Conservation (phyloP, 176 grass and related monocot genomes). For the Carex parvula region DNA sequence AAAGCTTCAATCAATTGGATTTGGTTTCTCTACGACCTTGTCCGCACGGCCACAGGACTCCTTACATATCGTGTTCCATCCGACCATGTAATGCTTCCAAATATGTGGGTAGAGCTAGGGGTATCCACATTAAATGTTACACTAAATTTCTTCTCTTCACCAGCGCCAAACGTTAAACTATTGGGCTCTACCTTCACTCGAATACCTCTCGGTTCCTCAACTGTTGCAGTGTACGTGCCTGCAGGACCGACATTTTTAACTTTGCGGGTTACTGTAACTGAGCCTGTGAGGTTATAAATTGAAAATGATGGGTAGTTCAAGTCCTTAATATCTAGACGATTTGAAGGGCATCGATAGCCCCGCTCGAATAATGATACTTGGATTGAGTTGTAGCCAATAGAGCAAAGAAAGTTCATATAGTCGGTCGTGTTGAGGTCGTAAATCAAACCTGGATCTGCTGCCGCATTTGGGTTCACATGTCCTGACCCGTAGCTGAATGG, state of each 20-base stretch:
- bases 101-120: slow-evolving; percentile 16
- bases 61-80: slow-evolving; percentile 52
- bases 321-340: slow-evolving; percentile 17
- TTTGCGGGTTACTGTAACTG: slow-evolving; percentile 23
- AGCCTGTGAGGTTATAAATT: slow-evolving; percentile 20
- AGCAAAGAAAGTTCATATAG: slow-evolving; percentile 71
- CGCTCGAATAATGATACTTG: slow-evolving; percentile 27
- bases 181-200: slow-evolving; percentile 42
- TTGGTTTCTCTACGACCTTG: not conserved
- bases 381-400: slow-evolving; percentile 48
- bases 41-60: slow-evolving; percentile 39
- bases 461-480: slow-evolving; percentile 39
- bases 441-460: slow-evolving; percentile 68
- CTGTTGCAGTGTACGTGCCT: slow-evolving; percentile 36
- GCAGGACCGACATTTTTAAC: slow-evolving; percentile 50
- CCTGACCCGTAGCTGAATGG: slow-evolving; percentile 62
- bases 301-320: slow-evolving; percentile 68
- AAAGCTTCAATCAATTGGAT: not conserved
- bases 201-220: slow-evolving; percentile 45
- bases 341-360: slow-evolving; percentile 44
- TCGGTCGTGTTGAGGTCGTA: slow-evolving; percentile 47
- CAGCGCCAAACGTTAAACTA: slow-evolving; percentile 30
- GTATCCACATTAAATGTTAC: slow-evolving; percentile 25
- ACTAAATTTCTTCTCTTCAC: slow-evolving; percentile 60
- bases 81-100: slow-evolving; percentile 51